phyloP scores from a whole-genome alignment of 176 grass and related monocot genomes.

The Aegilops bicornis region DNA sequence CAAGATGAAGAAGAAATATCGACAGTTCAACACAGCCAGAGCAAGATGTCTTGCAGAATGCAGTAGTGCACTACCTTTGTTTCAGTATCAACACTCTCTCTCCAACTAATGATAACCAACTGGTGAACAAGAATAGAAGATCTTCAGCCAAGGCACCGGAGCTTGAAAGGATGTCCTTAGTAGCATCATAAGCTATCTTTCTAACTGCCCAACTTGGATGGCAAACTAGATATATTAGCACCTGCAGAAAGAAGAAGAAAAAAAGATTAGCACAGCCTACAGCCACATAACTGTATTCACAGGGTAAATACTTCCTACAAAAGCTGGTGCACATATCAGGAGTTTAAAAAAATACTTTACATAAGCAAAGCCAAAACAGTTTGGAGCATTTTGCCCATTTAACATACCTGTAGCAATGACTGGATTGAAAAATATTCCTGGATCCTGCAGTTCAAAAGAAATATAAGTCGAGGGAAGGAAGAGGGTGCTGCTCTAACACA shows the following conservation, averaged over 20 bases:
- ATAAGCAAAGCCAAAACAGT: constrained; percentile 4
- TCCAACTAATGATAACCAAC: constrained; percentile 71
- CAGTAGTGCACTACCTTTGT: constrained; percentile 43
- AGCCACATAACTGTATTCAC: background rate
- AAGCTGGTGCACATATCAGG: background rate
- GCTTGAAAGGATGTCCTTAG: constrained; percentile 59
- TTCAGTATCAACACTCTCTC: constrained; percentile 72
- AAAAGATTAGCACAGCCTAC: constrained; percentile 27
- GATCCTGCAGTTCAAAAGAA: constrained; percentile 60
- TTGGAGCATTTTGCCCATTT: constrained; percentile 7
- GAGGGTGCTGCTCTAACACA: background rate
- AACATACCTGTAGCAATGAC: constrained; percentile 74
- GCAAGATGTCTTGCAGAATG: constrained; percentile 9
- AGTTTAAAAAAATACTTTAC: background rate
- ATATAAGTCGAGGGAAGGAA: background rate
- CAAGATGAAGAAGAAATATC: constrained; percentile 9
- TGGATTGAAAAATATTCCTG: constrained; percentile 69
- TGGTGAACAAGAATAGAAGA: constrained; percentile 65
- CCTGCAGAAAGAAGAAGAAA: constrained; percentile 40
- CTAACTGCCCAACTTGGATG: constrained; percentile 92
- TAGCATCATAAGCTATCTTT: constrained; percentile 62
- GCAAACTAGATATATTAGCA: constrained; percentile 77
- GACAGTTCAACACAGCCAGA: constrained; percentile 1
- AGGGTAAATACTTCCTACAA: constrained; percentile 4
- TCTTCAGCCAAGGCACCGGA: constrained; percentile 58